Base-by-base conservation (phyloP, 345 rosid genomes). In the Laguncularia racemosa region DNA sequence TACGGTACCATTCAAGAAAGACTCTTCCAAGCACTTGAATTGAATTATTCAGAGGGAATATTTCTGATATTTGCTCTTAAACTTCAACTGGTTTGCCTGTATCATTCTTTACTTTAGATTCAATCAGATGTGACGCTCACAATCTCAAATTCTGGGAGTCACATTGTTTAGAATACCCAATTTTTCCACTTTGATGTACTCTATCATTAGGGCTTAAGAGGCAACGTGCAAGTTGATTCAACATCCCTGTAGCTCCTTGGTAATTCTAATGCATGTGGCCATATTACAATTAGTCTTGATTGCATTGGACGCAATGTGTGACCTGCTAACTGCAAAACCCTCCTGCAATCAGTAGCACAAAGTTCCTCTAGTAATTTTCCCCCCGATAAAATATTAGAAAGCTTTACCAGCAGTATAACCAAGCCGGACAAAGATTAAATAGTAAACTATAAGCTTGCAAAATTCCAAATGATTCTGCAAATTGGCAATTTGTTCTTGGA, bases 221-320 rank as follows among this genome's bases (percentile, higher is more conserved):
- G 40, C 40, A 33, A 33, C 40, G 11, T 33, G 40, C 40, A 33
- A 1, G 9, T 14, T 28, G 11, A 20, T 47, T 59, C 52, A 20
- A 33, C 69, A 19, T 20, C 59, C 47, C 28, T 58, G 71, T 9
- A 76, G 63, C 13, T 72, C 64, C 65, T 71, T 81, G 15, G 93
- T 87, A 46, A 87, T 80, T 68, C 56, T 68, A 46, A 83, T 67
- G 77, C 83, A 83, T 0, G 20, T 59, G 46, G 82, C 56, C 89
- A 87, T 83, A 18, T 89, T 77, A 62, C 89, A 84, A 61, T 90
- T 63, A 11, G 97, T 83, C 74, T 83, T 90, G 61, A 87, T 75
- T 17, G 82, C 96, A 63, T 76, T 89, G 28, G 82, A 46, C 12
- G 71, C 76, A 48, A 89, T 83, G 75, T 92, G 98, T 18, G 95